These are phyloP conservation scores for Agarophyton chilense DNA, from an alignment of 23 red algal species.

Conservation along the genomic window DNA sequence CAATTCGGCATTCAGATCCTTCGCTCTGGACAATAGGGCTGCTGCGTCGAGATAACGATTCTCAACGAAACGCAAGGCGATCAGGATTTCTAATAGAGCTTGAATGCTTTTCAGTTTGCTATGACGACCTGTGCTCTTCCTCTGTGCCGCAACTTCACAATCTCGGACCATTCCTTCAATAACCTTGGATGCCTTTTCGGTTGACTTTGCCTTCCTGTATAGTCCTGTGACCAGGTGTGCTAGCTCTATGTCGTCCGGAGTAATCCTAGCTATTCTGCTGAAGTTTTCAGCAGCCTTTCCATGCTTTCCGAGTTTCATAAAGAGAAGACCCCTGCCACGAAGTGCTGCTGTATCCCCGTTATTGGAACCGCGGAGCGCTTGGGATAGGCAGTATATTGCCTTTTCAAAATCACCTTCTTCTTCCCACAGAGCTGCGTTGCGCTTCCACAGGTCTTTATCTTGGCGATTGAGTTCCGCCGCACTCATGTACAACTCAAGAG, in stretches of 20 bases:
- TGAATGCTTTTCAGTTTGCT: slow-evolving; percentile 2
- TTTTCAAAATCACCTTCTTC: slow-evolving; percentile 65
- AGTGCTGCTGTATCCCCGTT: slow-evolving; percentile 59
- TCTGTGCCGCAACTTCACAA: slow-evolving; percentile 24
- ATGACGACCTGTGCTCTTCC: neutral
- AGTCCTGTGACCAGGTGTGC: slow-evolving; percentile 11
- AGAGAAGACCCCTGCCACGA: slow-evolving; percentile 51
- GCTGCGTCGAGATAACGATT: slow-evolving; percentile 37
- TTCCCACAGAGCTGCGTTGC: slow-evolving; percentile 65
- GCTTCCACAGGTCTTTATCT: slow-evolving; percentile 84
- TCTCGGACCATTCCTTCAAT: slow-evolving; percentile 46
- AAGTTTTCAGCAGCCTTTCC: slow-evolving; percentile 69
- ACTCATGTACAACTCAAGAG: slow-evolving; percentile 78
- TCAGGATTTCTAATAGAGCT: slow-evolving; percentile 6
- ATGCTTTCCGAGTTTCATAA: slow-evolving; percentile 39
- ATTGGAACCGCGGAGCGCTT: slow-evolving; percentile 66
- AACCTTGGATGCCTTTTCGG: slow-evolving; percentile 12
- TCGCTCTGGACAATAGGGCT: slow-evolving; percentile 20
- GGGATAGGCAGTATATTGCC: slow-evolving; percentile 77
- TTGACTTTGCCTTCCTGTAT: slow-evolving; percentile 9
- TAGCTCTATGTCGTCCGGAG: slow-evolving; percentile 29
- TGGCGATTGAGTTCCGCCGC: slow-evolving; percentile 82
- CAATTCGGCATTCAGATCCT: neutral
- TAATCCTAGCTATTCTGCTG: slow-evolving; percentile 27
- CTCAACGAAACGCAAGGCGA: slow-evolving; percentile 25